Evolutionary conservation across 352 stramenopile genomes (phyloP), one percentile per base, ranked within the genome.

Genomic region (Phytophthora rubi): DNA sequence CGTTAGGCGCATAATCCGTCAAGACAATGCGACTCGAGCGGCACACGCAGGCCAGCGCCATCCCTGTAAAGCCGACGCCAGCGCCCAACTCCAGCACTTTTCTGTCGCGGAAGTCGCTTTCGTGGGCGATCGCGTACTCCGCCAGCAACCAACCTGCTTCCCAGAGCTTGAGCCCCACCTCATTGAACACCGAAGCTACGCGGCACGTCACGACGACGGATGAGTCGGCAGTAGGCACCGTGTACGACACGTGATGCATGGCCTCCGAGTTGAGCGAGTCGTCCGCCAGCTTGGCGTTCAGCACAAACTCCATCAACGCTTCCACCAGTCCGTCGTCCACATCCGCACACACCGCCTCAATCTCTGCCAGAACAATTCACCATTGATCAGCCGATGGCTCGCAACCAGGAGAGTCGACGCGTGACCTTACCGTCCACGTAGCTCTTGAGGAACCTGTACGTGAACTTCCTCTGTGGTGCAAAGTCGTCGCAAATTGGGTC

Each of bases 91-190:
- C 88, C 9, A 95, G 64, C 32, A 95, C 82, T 8, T 62, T 88
- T 35, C 79, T 70, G 33, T 66, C 69, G 1, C 57, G 59, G 55
- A 95, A 94, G 12, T 85, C 65, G 10, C 80, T 68, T 1, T 73
- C 33, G 53, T 93, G 74, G 0, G 84, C 75, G 61, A 93, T 70
- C 6, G 85, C 64, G 49, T 88, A 95, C 69, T 95, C 88, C 16
- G 88, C 83, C 16, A 95, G 79, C 13, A 92, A 81, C 78, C 80
- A 94, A 0, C 82, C 85, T 6, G 88, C 88, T 67, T 95, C 83
- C 88, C 88, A 95, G 39, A 95, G 80, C 65, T 91, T 94, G 21
- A 95, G 77, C 4, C 88, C 88, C 13, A 95, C 88, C 6, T 95
- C 88, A 54, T 95, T 95, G 51, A 92, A 87, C 49, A 92, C 78